Evolutionary conservation across 1,284 basidiomycete genomes (phyloP).

Genomic region (Sanghuangporus sanghuang): DNA sequence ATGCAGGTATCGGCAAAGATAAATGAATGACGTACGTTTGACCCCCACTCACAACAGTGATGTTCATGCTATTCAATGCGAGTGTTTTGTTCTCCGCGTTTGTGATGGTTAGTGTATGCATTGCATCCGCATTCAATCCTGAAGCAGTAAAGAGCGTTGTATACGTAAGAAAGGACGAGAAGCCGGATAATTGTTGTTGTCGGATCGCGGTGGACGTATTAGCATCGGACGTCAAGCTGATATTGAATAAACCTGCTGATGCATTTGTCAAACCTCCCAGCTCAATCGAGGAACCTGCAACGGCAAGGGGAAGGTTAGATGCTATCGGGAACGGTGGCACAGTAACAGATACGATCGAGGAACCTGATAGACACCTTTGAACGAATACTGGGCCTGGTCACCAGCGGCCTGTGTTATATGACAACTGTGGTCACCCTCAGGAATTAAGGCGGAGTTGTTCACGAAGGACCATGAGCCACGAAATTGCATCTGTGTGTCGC

Average conservation of each 20-base stretch:
- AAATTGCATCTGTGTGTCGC: slow-evolving; percentile 40
- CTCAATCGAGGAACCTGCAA: slow-evolving; percentile 40
- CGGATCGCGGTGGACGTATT: slow-evolving; percentile 33
- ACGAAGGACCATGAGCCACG: slow-evolving; percentile 45
- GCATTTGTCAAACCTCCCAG: slow-evolving; percentile 53
- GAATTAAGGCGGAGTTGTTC: slow-evolving; percentile 24
- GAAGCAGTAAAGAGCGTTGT: slow-evolving; percentile 53
- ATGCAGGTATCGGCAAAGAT: slow-evolving; percentile 17
- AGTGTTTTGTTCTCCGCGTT: slow-evolving; percentile 51
- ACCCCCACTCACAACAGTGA: slow-evolving; percentile 32
- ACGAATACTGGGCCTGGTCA: slow-evolving; percentile 12
- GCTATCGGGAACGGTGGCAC: background rate
- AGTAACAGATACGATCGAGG: background rate
- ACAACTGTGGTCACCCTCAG: slow-evolving; percentile 12
- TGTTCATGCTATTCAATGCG: slow-evolving; percentile 36
- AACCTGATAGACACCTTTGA: slow-evolving; percentile 15
- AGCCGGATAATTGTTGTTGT: slow-evolving; percentile 41
- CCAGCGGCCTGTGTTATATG: slow-evolving; percentile 15
- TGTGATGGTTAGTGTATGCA: slow-evolving; percentile 47
- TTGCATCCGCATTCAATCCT: slow-evolving; percentile 44
- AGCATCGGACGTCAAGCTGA: slow-evolving; percentile 47
- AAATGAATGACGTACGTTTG: slow-evolving; percentile 30
- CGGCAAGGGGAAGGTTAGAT: background rate
- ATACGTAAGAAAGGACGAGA: slow-evolving; percentile 42
- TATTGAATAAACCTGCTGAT: slow-evolving; percentile 49